These are phyloP conservation scores for Suillus placidus DNA, from an alignment of 768 basidiomycete species.

Conservation along the genomic window DNA sequence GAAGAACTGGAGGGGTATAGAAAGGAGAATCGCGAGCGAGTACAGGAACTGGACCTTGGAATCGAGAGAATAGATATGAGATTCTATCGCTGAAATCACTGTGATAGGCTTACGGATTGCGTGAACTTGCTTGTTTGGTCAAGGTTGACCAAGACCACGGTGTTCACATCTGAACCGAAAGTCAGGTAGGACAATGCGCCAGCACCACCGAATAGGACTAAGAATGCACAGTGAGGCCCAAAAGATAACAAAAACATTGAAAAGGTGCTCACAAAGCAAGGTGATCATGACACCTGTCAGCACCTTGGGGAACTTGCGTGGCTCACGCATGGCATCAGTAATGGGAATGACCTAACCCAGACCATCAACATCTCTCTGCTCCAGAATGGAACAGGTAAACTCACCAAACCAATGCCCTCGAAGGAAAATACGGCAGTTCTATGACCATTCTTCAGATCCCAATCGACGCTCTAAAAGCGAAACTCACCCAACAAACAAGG, in stretches of 20 bases:
- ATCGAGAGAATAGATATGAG: conserved; percentile 4
- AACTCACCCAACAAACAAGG: conserved; percentile 86
- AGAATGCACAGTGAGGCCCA: conserved; percentile 15
- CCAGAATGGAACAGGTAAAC: conserved; percentile 23
- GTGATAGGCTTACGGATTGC: conserved; percentile 65
- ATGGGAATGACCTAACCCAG: conserved; percentile 83
- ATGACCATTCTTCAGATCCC: conserved; percentile 8
- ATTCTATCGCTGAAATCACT: not conserved
- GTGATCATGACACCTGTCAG: conserved; percentile 92
- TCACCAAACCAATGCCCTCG: conserved; percentile 91
- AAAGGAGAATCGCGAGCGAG: conserved; percentile 90
- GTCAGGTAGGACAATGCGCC: conserved; percentile 86
- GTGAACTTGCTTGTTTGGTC: conserved; percentile 83
- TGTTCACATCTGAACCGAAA: conserved; percentile 85
- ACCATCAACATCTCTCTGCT: conserved; percentile 6
- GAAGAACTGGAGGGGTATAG: conserved; percentile 95
- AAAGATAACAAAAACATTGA: conserved; percentile 1
- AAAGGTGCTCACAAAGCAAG: conserved; percentile 56
- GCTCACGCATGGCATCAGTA: conserved; percentile 95
- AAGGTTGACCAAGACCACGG: conserved; percentile 94
- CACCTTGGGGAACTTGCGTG: conserved; percentile 87
- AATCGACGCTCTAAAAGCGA: not conserved
- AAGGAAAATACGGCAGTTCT: conserved; percentile 99
- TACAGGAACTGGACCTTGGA: conserved; percentile 80
- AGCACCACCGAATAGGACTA: conserved; percentile 85